Conservation (phyloP, 495 filamentous ascomycete species). For the Apodospora peruviana region DNA sequence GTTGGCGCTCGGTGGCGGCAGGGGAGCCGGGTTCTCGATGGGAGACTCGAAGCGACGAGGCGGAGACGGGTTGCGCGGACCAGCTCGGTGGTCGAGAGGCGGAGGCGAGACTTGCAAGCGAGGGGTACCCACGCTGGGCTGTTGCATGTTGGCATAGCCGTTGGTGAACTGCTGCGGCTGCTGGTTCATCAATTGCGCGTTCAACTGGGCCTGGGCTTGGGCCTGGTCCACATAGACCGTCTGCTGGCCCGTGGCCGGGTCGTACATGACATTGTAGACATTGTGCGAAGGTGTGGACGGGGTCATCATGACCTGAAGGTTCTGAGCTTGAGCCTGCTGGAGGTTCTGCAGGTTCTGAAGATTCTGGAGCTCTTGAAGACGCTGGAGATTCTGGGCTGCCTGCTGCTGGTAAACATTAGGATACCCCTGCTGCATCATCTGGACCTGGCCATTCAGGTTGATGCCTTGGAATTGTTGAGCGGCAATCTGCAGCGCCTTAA, state of each 20-base stretch:
- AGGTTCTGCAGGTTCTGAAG: slow-evolving; percentile 46
- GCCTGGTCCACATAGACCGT: slow-evolving; percentile 53
- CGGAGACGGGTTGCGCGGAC: slow-evolving; percentile 58
- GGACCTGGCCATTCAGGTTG: slow-evolving; percentile 48
- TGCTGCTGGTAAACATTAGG: slow-evolving; percentile 44
- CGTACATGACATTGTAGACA: slow-evolving; percentile 76
- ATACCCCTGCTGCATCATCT: slow-evolving; percentile 36
- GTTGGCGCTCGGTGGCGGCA: slow-evolving; percentile 74
- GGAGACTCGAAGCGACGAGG: slow-evolving; percentile 57
- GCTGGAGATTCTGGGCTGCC: slow-evolving; percentile 16
- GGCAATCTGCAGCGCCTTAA: slow-evolving; percentile 51
- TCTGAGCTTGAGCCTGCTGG: slow-evolving; percentile 46
- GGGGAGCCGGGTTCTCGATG: slow-evolving; percentile 58
- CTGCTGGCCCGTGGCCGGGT: slow-evolving; percentile 75
- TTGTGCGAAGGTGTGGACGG: slow-evolving; percentile 39
- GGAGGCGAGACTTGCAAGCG: slow-evolving; percentile 78
- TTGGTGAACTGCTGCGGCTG: slow-evolving; percentile 27
- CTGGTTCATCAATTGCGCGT: slow-evolving; percentile 23
- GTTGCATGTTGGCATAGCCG: slow-evolving; percentile 28
- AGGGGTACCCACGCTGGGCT: slow-evolving; percentile 37
- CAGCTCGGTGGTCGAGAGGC: slow-evolving; percentile 47
- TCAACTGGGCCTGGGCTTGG: slow-evolving; percentile 40
- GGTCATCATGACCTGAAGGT: slow-evolving; percentile 64
- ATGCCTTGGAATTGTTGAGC: slow-evolving; percentile 75
- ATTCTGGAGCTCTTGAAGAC: slow-evolving; percentile 52